These are phyloP conservation scores for Corymbia citriodora DNA, from an alignment of 441 rosid species.

Conservation along the genomic window DNA sequence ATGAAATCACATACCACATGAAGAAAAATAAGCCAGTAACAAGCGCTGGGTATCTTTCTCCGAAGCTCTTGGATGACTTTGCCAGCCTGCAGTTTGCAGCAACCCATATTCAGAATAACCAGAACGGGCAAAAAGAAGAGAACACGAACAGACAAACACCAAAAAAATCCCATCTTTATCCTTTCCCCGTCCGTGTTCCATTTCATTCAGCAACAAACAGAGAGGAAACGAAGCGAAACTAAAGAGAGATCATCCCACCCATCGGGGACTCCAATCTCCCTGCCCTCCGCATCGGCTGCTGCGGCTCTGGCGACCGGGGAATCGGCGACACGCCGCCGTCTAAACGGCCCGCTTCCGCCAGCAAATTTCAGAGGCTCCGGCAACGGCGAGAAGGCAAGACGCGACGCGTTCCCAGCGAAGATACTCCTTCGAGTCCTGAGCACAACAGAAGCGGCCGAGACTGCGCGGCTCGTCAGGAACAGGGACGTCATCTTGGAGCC, in stretches of 20 bases:
- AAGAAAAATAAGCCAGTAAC: conserved; percentile 66
- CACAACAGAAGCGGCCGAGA: conserved; percentile 1
- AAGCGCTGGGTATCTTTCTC: conserved; percentile 47
- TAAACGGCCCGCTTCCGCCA: conserved; percentile 11
- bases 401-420: not conserved
- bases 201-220: conserved; percentile 8
- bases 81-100: conserved; percentile 17
- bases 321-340: conserved; percentile 16
- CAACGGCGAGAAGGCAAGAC: conserved; percentile 19
- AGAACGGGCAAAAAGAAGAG: not conserved
- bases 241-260: conserved; percentile 18
- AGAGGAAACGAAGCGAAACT: not conserved
- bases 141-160: not conserved
- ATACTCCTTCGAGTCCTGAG: conserved; percentile 7
- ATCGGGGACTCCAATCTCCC: conserved; percentile 17
- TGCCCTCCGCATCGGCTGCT: conserved; percentile 32
- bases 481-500: conserved; percentile 28
- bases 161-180: not conserved
- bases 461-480: conserved; percentile 10
- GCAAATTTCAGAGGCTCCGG: conserved; percentile 13
- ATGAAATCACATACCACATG: conserved; percentile 38
- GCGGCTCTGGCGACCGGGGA: conserved; percentile 26
- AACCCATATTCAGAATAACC: not conserved
- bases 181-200: not conserved
- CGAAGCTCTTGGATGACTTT: conserved; percentile 36